Evolutionary conservation across 371 early-diverging fungal species (phyloP), one percentile per base, ranked within the genome.

Genomic region (Syncephalastrum monosporum): DNA sequence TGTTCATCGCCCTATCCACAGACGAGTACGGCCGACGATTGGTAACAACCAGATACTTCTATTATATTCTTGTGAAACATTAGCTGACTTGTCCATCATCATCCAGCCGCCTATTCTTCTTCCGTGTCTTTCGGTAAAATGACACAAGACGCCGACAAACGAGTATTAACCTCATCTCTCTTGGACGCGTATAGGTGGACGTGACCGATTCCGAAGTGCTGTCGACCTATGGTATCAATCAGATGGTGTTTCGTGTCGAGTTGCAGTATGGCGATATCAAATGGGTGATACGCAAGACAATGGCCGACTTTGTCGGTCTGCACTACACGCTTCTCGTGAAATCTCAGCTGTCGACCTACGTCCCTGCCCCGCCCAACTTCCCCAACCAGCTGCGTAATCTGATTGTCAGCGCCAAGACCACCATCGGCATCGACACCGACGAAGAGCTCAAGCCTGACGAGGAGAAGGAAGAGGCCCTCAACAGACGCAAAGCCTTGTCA

Each of bases 221-320:
- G 16, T 33, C 38, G 38, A 59, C 57, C 23, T 51, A 69, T 13
- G 66, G 69, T 12, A 46, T 65, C 1, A 67, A 58, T 23, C 69
- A 80, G 59, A 76, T 77, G 67, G 64, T 81, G 19, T 87, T 87
- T 65, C 82, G 90, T 29, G 82, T 91, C 41, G 89, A 89, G 58
- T 65, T 91, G 29, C 81, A 86, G 53, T 93, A 93, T 57, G 93
- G 93, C 12, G 88, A 87, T 55, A 69, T 85, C 45, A 84, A 86
- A 69, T 93, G 92, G 92, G 83, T 85, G 3, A 84, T 93, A 46
- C 67, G 79, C 41, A 83, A 89, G n/a, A 72, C 82, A 5, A 77
- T 88, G 48, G 72, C 82, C 51, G 92, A 93, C 59, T 90, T 93
- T 58, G 68, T 86, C 53, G 65, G 75, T 19, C 69, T 93, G 53